These are phyloP conservation scores for Talaromyces borbonicus DNA, from an alignment of 495 filamentous ascomycete genomes.

Conservation along the genomic window DNA sequence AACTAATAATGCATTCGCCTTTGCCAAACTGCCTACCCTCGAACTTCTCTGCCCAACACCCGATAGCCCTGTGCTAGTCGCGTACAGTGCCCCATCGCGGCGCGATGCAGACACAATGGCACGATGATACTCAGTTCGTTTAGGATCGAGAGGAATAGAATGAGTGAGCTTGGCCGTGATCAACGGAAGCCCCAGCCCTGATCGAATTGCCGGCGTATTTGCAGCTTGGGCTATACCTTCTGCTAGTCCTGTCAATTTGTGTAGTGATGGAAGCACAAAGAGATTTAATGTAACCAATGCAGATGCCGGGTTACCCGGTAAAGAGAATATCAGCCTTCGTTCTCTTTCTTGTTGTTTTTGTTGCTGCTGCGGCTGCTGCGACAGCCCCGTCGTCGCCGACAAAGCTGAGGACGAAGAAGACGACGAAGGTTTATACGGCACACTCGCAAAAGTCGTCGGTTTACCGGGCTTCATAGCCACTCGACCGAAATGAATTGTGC, in stretches of 20 bases:
- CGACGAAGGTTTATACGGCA: slow-evolving; percentile 46
- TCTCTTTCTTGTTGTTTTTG: slow-evolving; percentile 39
- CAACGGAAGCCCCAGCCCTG: slow-evolving; percentile 54
- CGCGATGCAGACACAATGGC: slow-evolving; percentile 50
- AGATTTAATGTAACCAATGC: slow-evolving; percentile 89
- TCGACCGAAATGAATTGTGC: slow-evolving; percentile 93
- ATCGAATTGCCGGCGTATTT: slow-evolving; percentile 7
- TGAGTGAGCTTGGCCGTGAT: slow-evolving; percentile 64
- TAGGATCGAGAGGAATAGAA: slow-evolving; percentile 58
- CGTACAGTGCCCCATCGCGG: slow-evolving; percentile 59
- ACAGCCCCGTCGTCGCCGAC: too few relatives aligned
- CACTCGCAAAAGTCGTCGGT: slow-evolving; percentile 90
- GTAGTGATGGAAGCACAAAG: slow-evolving; percentile 83
- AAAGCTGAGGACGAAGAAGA: slow-evolving; percentile 6
- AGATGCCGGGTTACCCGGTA: slow-evolving; percentile 90
- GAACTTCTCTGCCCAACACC: slow-evolving; percentile 68
- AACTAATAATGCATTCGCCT: slow-evolving; percentile 77
- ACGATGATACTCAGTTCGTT: slow-evolving; percentile 81
- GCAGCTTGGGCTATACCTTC: slow-evolving; percentile 5
- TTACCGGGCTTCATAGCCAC: slow-evolving; percentile 98
- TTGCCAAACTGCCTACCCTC: slow-evolving; percentile 73
- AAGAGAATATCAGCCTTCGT: slow-evolving; percentile 70
- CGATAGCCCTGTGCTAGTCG: slow-evolving; percentile 68
- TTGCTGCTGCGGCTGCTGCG: not conserved
- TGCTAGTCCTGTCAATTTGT: slow-evolving; percentile 47